Percentiles rank a stretch among this genome's conserved stretches.
phyloP scores from a whole-genome alignment of 2,329 filamentous ascomycete species.

The Botrytis galanthina region DNA sequence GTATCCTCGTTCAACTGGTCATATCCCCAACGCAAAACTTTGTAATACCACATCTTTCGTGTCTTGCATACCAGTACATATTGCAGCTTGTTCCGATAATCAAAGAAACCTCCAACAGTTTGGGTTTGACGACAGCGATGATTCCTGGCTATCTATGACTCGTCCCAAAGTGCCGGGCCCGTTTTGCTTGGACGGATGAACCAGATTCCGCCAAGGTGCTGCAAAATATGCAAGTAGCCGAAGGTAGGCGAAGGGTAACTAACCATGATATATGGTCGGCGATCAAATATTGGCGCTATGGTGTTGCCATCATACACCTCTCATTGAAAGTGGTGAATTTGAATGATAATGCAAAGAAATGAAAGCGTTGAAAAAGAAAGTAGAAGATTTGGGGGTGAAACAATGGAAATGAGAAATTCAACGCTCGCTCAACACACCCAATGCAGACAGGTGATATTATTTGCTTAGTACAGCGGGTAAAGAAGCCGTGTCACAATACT shows the following conservation, averaged over 20 bases:
- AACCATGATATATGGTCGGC: constrained; percentile 17
- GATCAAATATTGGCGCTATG: constrained; percentile 15
- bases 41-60: constrained; percentile 10
- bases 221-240: constrained; percentile 15
- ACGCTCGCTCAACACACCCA: neutral
- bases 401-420: neutral
- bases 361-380: neutral
- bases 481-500: neutral
- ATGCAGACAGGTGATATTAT: constrained; percentile 7
- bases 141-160: constrained; percentile 9
- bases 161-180: constrained; percentile 11
- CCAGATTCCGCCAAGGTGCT: constrained; percentile 10
- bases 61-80: constrained; percentile 9
- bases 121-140: constrained; percentile 12
- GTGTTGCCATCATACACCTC: neutral
- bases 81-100: constrained; percentile 11
- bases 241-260: constrained; percentile 2
- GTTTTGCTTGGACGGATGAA: constrained; percentile 14
- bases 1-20: neutral
- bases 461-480: neutral
- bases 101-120: constrained; percentile 1
- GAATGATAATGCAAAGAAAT: constrained; percentile 1
- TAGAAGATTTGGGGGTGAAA: neutral
- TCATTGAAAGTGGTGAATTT: neutral
- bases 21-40: constrained; percentile 10